phyloP scores from a whole-genome alignment of 257 asterid species.

The Agastache rugosa region DNA sequence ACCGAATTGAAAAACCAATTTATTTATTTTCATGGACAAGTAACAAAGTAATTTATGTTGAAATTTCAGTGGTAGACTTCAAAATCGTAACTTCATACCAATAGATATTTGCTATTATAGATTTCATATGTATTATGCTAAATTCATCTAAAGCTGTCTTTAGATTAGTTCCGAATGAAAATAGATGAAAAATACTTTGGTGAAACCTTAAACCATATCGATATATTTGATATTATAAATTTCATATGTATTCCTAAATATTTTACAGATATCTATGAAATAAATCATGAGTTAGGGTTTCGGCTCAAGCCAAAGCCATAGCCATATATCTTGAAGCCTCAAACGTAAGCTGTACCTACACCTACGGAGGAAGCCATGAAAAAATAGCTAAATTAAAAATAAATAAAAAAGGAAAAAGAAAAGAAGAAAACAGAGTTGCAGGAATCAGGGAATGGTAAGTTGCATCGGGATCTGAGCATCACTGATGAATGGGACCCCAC shows the following conservation, averaged over 20 bases:
- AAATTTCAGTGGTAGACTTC: no score
- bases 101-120: no score
- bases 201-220: no score
- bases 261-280: background rate
- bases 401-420: background rate
- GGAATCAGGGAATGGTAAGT: slow-evolving; percentile 22
- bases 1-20: no score
- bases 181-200: no score
- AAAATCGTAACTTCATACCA: no score
- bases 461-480: background rate
- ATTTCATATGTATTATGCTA: no score
- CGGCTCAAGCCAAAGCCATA: background rate
- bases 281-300: background rate
- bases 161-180: no score
- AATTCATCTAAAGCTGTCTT: no score
- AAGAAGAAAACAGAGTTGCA: slow-evolving; percentile 15
- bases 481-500: slow-evolving; percentile 14
- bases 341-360: background rate
- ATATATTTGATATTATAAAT: background rate
- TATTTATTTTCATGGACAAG: no score
- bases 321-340: background rate
- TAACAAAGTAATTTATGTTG: no score
- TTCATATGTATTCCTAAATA: background rate
- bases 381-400: background rate
- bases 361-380: background rate